phyloP scores from a whole-genome alignment of 306 rosid genomes.

The Ormosia semicastrata region DNA sequence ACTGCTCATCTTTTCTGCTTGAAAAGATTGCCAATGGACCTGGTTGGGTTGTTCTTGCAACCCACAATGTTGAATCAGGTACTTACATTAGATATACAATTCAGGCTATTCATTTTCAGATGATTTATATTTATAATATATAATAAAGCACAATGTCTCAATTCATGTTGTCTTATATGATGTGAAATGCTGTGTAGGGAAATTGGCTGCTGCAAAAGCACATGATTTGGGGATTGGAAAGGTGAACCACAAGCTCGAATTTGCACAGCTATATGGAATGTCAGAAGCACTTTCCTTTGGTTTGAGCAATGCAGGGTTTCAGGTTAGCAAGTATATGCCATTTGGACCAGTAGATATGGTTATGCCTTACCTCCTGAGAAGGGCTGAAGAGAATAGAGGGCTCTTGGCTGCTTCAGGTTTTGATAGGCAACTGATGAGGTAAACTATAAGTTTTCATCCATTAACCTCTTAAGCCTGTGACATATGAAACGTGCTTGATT shows the following conservation, averaged over 20 bases:
- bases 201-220: conserved; percentile 68
- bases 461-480: neutral
- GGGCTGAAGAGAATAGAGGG: conserved; percentile 94
- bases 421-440: conserved; percentile 76
- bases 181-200: conserved; percentile 41
- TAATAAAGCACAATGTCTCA: neutral
- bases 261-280: conserved; percentile 87
- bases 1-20: conserved; percentile 59
- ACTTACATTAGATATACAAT: neutral
- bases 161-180: neutral
- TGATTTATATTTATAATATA: neutral
- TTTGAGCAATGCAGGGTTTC: conserved; percentile 85
- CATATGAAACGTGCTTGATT: neutral
- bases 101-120: neutral
- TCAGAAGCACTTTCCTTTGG: conserved; percentile 82
- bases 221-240: conserved; percentile 65
- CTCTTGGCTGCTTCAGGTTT: conserved; percentile 67
- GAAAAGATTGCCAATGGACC: conserved; percentile 60
- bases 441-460: neutral
- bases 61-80: conserved; percentile 94
- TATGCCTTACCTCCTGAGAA: conserved; percentile 78
- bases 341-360: conserved; percentile 79
- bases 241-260: conserved; percentile 66
- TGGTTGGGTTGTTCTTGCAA: conserved; percentile 69
- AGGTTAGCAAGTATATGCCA: conserved; percentile 93